Evolutionary conservation across 192 early-diverging fungal genomes (phyloP).

Genomic region (Coemansia sp.): DNA sequence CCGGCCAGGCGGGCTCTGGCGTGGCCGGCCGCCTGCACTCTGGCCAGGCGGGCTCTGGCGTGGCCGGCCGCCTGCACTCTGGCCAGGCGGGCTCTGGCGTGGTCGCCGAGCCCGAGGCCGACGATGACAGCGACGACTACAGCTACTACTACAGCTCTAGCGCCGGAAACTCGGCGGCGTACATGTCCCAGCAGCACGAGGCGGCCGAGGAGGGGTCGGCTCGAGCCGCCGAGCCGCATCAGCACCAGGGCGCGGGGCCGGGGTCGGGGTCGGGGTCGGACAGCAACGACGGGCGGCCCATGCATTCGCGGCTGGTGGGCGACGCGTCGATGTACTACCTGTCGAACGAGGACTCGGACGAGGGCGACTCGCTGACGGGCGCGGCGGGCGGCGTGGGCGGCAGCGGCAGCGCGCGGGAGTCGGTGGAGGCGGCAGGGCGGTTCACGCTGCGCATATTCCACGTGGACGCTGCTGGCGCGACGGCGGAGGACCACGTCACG

Average conservation of each 20-base stretch:
- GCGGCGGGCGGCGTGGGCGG: constrained; percentile 19
- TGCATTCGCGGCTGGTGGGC: constrained; percentile 8
- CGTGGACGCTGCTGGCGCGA: constrained; percentile 17
- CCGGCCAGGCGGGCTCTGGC: neutral
- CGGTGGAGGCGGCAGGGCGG: constrained; percentile 10
- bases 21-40: too few relatives aligned
- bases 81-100: neutral
- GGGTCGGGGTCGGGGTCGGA: too few relatives aligned
- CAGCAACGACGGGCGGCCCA: constrained; percentile 11
- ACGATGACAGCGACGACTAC: constrained; percentile 31
- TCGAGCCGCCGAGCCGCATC: too few relatives aligned
- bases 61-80: neutral
- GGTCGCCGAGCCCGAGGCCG: constrained; percentile 11
- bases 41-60: neutral
- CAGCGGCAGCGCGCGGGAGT: constrained; percentile 17
- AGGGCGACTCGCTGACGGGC: constrained; percentile 44
- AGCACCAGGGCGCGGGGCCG: too few relatives aligned
- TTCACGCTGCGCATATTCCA: constrained; percentile 18
- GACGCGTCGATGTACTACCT: constrained; percentile 26
- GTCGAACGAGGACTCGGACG: constrained; percentile 43
- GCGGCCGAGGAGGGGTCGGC: too few relatives aligned
- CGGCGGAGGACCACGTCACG: constrained; percentile 12
- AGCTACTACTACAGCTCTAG: constrained; percentile 40
- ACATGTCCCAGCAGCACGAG: constrained; percentile 9
- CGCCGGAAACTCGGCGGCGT: constrained; percentile 13